These are phyloP conservation scores for Fomitopsis serialis DNA, from an alignment of 768 basidiomycete species.

Conservation along the genomic window DNA sequence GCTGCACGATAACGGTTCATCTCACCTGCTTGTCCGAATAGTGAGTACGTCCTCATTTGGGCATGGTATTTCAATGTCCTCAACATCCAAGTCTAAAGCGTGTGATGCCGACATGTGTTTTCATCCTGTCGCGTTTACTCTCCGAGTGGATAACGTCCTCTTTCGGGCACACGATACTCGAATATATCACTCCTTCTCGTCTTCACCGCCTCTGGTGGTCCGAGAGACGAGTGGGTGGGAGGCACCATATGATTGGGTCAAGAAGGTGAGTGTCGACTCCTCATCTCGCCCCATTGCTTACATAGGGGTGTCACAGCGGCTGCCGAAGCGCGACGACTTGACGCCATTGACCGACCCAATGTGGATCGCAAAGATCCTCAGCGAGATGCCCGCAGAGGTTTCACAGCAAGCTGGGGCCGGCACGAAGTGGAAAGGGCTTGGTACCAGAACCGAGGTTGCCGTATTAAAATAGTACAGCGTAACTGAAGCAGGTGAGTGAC, in stretches of 20 bases:
- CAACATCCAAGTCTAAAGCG: slow-evolving; percentile 44
- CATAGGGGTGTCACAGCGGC: slow-evolving; percentile 36
- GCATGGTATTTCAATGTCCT: neutral
- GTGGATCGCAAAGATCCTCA: slow-evolving; percentile 71
- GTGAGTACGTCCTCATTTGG: slow-evolving; percentile 42
- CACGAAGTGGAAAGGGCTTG: slow-evolving; percentile 84
- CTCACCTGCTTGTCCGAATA: slow-evolving; percentile 77
- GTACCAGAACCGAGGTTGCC: slow-evolving; percentile 55
- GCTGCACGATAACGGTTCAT: slow-evolving; percentile 93
- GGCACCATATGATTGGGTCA: slow-evolving; percentile 78
- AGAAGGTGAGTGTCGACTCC: slow-evolving; percentile 46
- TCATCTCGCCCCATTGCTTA: neutral
- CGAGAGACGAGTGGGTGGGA: slow-evolving; percentile 89
- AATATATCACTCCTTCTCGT: slow-evolving; percentile 78
- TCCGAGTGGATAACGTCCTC: slow-evolving; percentile 92
- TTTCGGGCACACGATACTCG: slow-evolving; percentile 89
- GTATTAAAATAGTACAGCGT: slow-evolving; percentile 19
- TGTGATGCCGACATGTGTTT: slow-evolving; percentile 94
- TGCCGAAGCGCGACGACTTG: slow-evolving; percentile 74
- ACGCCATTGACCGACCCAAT: slow-evolving; percentile 84
- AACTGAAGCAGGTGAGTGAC: neutral
- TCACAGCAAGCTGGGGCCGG: slow-evolving; percentile 61
- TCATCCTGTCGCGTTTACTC: slow-evolving; percentile 88
- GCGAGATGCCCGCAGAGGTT: slow-evolving; percentile 51
- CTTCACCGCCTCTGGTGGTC: slow-evolving; percentile 56